Base-by-base conservation (phyloP, 73 alveolate genomes). In the Blepharisma stoltei region DNA sequence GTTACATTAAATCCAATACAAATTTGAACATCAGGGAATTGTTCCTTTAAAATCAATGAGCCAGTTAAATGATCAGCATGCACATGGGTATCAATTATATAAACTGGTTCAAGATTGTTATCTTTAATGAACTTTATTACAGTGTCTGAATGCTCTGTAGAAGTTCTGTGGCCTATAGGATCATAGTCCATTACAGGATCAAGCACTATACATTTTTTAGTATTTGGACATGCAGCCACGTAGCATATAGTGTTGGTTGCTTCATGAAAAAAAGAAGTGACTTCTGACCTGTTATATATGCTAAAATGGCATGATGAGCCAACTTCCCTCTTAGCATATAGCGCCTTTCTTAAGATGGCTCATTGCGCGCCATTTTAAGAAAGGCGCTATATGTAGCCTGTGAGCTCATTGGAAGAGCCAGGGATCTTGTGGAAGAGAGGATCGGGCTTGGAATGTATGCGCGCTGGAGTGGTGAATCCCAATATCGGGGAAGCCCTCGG, bases 21-120 rank as follows among this genome's bases (percentile, higher is more conserved):
- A 52, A 11, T 4, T 52, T 52, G n/a, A 52, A 4, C 66, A 14
- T 52, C 66, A 52, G 66, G 66, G 66, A 52, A 52, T 14, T 11
- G 27, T 52, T 52, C 23, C 23, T 52, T 52, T 20, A 52, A 52
- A 11, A 52, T 20, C 23, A 14, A 20, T 52, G 87, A 78, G 6
- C 78, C 87, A 6, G 87, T 70, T 23, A 80, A 66, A 75, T 80
- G 87, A 44, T 80, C 87, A 1, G 87, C 87, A 41, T 80, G 87
- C 54, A 77, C 83, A 32, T 80, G 87, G 27, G 87, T 80, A 67
- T 80, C 76, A 11, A 65, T 18, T 21, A 65, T 65, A 21, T 32
- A 23, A 21, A 4, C n/a, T 21, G 21, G 20, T 2, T n/a, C 54
- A 1, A n/a, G 54, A 21, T 65, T n/a, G 54, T 65, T n/a, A 11